Evolutionary conservation across 2,329 filamentous ascomycete genomes (phyloP), one percentile per base, ranked within the genome.

Genomic region (Periglandula ipomoeae): DNA sequence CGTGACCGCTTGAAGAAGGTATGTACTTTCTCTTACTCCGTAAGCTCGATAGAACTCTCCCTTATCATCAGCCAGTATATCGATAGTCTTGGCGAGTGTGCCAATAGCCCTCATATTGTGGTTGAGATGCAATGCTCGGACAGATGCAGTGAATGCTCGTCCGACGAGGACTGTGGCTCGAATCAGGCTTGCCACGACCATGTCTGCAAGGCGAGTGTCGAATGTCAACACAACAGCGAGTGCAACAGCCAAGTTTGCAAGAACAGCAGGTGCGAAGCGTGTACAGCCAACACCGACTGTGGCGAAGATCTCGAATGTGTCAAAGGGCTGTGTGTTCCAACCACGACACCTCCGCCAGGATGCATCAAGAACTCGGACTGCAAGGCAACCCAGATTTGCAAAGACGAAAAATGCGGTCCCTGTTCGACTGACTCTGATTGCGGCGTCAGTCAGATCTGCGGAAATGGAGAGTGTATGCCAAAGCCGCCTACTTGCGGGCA

Each of bases 341-440:
- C 24, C n/a, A 44, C 22, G 15, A 37, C 11, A 19, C 47, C 44
- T 24, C 44, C 47, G 19, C 47, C 44, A 19, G 45, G 47, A 32
- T 52, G 50, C 43, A 50, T 47, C 43, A 52, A 49, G 44, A 52
- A 50, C 44, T 27, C 50, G 20, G 50, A 52, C 40, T 52, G 50
- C 47, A 50, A 47, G 27, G 9, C 44, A 9, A 45, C 34, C 3
- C 50, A 49, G 24, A 41, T 52, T 34, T 52, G 50, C 50, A 50
- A 49, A 38, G 44, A 47, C 17, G 40, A 44, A 17, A 49, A 52
- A 34, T 52, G 50, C 37, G 20, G 50, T 17, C 39, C 48, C 42
- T 52, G 50, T 47, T 37, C 44, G n/a, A 37, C 39, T 9, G 44
- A 47, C 32, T 22, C 47, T 4, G 47, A 52, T 9, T 52, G 50